Evolutionary conservation across 352 stramenopile genomes (phyloP).

Genomic region (Phytophthora aleatoria): DNA sequence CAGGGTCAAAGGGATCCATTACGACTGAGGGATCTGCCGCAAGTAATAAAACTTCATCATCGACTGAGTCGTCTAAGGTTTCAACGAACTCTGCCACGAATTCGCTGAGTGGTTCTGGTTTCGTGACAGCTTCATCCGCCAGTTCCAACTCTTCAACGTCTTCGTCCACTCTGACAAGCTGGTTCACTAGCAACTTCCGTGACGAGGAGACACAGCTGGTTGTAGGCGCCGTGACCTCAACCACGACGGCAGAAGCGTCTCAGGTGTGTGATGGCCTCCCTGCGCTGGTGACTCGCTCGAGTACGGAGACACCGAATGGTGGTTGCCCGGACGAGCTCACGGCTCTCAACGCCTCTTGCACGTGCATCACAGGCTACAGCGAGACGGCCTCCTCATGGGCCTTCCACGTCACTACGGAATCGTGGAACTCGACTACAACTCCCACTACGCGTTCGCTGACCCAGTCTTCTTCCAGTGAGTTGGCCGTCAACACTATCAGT

Average conservation of each 20-base stretch:
- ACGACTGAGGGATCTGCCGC: background rate
- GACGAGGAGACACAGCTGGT: slow-evolving; percentile 47
- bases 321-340: slow-evolving; percentile 42
- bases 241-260: background rate
- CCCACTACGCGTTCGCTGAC: slow-evolving; percentile 24
- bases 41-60: slow-evolving; percentile 11
- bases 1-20: slow-evolving; percentile 1
- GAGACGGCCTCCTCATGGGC: slow-evolving; percentile 28
- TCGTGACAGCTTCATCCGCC: slow-evolving; percentile 3
- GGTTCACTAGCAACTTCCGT: slow-evolving; percentile 34
- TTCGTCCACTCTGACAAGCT: slow-evolving; percentile 22
- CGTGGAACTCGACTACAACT: slow-evolving; percentile 15
- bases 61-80: slow-evolving; percentile 7
- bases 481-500: slow-evolving; percentile 35
- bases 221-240: slow-evolving; percentile 16
- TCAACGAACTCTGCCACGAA: slow-evolving; percentile 8
- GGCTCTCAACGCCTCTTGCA: slow-evolving; percentile 44
- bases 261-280: slow-evolving; percentile 35
- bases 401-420: slow-evolving; percentile 31
- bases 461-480: slow-evolving; percentile 28
- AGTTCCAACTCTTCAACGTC: slow-evolving; percentile 17
- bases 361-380: slow-evolving; percentile 41
- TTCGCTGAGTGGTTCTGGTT: slow-evolving; percentile 8
- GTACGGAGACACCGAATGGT: slow-evolving; percentile 34
- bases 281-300: slow-evolving; percentile 38